phyloP scores from a whole-genome alignment of 768 basidiomycete genomes.

The Lactarius tabidus region DNA sequence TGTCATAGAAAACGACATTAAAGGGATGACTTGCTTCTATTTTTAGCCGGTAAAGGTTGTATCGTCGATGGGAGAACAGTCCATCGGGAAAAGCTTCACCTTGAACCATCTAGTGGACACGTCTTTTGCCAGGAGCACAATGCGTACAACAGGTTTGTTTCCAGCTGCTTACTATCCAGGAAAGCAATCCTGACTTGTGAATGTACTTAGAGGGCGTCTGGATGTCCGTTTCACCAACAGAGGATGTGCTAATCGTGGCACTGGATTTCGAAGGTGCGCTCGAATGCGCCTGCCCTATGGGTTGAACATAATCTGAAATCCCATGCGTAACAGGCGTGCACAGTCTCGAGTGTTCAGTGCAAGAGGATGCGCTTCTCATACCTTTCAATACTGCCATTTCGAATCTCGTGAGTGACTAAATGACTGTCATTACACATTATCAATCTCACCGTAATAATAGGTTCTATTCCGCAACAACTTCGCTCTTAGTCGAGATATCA shows the following conservation, averaged over 20 bases:
- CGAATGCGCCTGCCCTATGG: not conserved
- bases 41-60: constrained; percentile 61
- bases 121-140: constrained; percentile 62
- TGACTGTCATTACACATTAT: not conserved
- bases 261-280: constrained; percentile 58
- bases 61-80: constrained; percentile 67
- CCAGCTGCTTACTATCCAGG: not conserved
- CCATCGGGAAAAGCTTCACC: constrained; percentile 57
- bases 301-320: not conserved
- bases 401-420: constrained; percentile 41
- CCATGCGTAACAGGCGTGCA: constrained; percentile 44
- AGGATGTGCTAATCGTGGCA: constrained; percentile 51
- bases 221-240: constrained; percentile 64
- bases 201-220: constrained; percentile 49
- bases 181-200: not conserved
- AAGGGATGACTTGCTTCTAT: not conserved
- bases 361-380: constrained; percentile 61
- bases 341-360: constrained; percentile 59
- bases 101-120: constrained; percentile 61
- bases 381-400: constrained; percentile 65
- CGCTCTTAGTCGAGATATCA: constrained; percentile 56
- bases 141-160: constrained; percentile 49
- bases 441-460: constrained; percentile 32
- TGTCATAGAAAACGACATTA: not conserved
- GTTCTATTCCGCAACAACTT: constrained; percentile 66